Evolutionary conservation across 2,329 filamentous ascomycete genomes (phyloP).

Genomic region (Microcyclospora tardicrescens): DNA sequence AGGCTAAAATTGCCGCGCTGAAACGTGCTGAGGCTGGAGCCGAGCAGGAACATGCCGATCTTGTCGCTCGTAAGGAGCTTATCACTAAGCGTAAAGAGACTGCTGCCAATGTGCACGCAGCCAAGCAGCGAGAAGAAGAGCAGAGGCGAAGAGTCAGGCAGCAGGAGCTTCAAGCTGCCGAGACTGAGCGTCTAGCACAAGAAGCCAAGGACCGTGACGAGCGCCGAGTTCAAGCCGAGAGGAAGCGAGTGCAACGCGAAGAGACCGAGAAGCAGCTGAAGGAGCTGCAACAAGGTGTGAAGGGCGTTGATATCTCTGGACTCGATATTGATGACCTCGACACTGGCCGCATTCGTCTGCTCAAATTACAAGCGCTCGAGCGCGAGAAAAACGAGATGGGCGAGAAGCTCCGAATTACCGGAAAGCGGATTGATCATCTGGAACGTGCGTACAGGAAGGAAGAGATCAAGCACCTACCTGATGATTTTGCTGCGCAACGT

Average conservation of each 20-base stretch:
- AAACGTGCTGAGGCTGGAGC: conserved; percentile 73
- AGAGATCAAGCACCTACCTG: conserved; percentile 78
- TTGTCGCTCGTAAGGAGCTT: conserved; percentile 70
- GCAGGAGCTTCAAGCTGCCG: conserved; percentile 78
- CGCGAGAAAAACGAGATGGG: conserved; percentile 95
- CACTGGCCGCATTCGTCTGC: conserved; percentile 60
- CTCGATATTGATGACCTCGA: conserved; percentile 62
- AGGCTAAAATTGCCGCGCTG: conserved; percentile 67
- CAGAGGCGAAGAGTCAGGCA: conserved; percentile 75
- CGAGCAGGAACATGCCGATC: conserved; percentile 82
- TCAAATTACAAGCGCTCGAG: conserved; percentile 92
- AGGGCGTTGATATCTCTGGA: conserved; percentile 73
- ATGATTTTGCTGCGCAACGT: conserved; percentile 75
- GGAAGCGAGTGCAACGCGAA: conserved; percentile 52
- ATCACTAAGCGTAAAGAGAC: conserved; percentile 97
- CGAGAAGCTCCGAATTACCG: conserved; percentile 79
- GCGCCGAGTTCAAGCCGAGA: conserved; percentile 72
- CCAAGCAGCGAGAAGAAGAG: conserved; percentile 85
- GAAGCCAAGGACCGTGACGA: conserved; percentile 86
- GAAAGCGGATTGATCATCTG: conserved; percentile 91
- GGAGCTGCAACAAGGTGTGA: conserved; percentile 80
- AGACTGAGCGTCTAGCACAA: conserved; percentile 76
- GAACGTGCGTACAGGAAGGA: conserved; percentile 95
- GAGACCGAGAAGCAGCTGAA: conserved; percentile 74
- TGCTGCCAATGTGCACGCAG: conserved; percentile 75